Percentiles rank a stretch among this genome's conserved stretches.
Evolutionary conservation across 2,329 filamentous ascomycete genomes (phyloP).

Genomic region (Fusarium staphyleae): DNA sequence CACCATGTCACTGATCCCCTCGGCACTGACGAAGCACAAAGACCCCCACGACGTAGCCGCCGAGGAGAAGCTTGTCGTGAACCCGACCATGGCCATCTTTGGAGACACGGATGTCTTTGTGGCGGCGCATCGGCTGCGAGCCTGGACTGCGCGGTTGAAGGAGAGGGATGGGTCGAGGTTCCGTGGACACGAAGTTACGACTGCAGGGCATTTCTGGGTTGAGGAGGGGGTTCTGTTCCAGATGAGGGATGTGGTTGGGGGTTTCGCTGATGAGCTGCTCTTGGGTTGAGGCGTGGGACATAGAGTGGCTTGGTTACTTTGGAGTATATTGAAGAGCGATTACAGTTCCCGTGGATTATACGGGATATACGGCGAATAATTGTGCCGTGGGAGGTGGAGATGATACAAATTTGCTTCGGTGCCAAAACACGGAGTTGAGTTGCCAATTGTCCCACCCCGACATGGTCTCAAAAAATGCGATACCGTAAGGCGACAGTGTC

Average conservation of each 20-base stretch:
- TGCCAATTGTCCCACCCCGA: not conserved
- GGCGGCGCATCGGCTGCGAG: slow-evolving; percentile 66
- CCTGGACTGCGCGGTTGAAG: slow-evolving; percentile 68
- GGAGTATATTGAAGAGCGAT: not conserved
- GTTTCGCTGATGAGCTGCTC: slow-evolving; percentile 40
- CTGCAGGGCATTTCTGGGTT: slow-evolving; percentile 70
- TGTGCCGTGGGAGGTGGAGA: too few species aligned
- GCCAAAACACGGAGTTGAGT: not conserved
- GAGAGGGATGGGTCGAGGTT: slow-evolving; percentile 55
- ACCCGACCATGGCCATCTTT: slow-evolving; percentile 73
- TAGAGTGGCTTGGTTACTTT: not conserved
- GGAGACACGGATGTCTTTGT: slow-evolving; percentile 80
- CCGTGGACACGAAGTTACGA: slow-evolving; percentile 54
- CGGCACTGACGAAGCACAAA: slow-evolving; percentile 34
- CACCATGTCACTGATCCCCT: slow-evolving; percentile 63
- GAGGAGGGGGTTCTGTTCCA: slow-evolving; percentile 57
- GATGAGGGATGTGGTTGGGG: slow-evolving; percentile 38
- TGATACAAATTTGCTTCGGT: not conserved
- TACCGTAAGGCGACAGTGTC: too few species aligned
- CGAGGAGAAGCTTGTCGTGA: slow-evolving; percentile 63
- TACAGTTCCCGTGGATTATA: too few species aligned
- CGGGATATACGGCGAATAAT: too few species aligned
- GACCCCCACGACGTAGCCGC: slow-evolving; percentile 43
- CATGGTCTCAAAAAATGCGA: too few species aligned
- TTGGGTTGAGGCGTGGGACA: slow-evolving; percentile 1